These are phyloP conservation scores for Lithohypha guttulata DNA, from an alignment of 2,329 filamentous ascomycete species.

Conservation along the genomic window DNA sequence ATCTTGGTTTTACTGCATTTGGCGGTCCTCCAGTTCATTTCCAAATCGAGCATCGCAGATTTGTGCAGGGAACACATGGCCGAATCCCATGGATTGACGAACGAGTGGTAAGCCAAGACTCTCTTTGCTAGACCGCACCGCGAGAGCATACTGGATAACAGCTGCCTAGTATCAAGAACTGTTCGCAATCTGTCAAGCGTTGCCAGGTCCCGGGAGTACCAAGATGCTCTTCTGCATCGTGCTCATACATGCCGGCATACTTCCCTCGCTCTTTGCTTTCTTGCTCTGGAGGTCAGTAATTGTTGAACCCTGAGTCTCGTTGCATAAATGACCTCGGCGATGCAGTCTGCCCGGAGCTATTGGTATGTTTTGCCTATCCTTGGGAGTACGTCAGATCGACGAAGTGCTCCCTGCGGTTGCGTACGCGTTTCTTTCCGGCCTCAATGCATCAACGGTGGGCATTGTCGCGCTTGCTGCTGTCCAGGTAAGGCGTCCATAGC, in stretches of 20 bases:
- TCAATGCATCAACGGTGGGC: slow-evolving; percentile 63
- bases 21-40: slow-evolving; percentile 62
- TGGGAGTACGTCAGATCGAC: slow-evolving; percentile 53
- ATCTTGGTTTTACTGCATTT: slow-evolving; percentile 55
- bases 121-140: too few relatives aligned
- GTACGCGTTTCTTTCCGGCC: slow-evolving; percentile 59
- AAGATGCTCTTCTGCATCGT: slow-evolving; percentile 63
- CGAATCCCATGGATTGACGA: too few relatives aligned
- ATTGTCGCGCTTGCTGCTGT: slow-evolving; percentile 62
- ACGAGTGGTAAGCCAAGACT: too few relatives aligned
- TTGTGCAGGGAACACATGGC: slow-evolving; percentile 50
- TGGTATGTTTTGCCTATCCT: slow-evolving; percentile 57
- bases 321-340: too few relatives aligned
- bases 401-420: slow-evolving; percentile 50
- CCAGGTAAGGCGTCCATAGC: too few relatives aligned
- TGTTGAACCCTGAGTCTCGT: too few relatives aligned
- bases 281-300: too few relatives aligned
- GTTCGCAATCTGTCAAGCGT: slow-evolving; percentile 57
- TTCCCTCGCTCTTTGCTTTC: slow-evolving; percentile 49
- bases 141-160: too few relatives aligned
- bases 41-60: slow-evolving; percentile 52
- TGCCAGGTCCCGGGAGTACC: slow-evolving; percentile 58
- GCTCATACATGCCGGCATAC: slow-evolving; percentile 51
- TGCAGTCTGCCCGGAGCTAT: slow-evolving; percentile 59
- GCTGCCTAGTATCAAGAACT: too few relatives aligned